A percentile compares a stretch with the other conserved stretches of the same genome.
These are phyloP conservation scores for Wickerhamomyces canadensis DNA, from an alignment of 805 yeast genomes.

Conservation along the genomic window DNA sequence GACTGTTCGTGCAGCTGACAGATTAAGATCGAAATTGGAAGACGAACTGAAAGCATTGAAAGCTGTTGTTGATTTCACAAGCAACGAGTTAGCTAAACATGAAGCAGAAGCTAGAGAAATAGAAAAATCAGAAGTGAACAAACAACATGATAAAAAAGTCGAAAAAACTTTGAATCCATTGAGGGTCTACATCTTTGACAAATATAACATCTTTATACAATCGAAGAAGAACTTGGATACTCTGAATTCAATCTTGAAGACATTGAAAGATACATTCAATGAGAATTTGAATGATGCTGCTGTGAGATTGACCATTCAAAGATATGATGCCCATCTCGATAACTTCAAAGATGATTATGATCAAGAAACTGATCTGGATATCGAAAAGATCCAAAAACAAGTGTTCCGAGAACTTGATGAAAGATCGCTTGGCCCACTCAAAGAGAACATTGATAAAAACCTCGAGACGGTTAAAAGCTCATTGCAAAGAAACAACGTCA, in stretches of 20 bases:
- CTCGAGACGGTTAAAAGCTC: conserved; percentile 5
- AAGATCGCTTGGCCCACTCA: neutral
- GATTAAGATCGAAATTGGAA: conserved; percentile 24
- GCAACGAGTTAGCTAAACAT: conserved; percentile 5
- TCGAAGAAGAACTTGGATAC: conserved; percentile 19
- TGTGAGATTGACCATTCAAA: conserved; percentile 65
- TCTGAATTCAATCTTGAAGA: conserved; percentile 35
- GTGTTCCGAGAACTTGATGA: neutral
- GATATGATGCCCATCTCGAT: conserved; percentile 23
- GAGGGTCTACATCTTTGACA: conserved; percentile 7
- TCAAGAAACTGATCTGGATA: neutral
- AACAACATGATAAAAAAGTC: conserved; percentile 6
- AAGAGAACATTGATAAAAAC: conserved; percentile 2
- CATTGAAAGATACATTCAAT: conserved; percentile 57
- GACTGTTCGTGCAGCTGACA: conserved; percentile 18
- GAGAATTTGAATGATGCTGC: conserved; percentile 84
- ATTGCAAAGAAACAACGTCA: conserved; percentile 8
- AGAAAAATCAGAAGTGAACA: conserved; percentile 3
- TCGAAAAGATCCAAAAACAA: neutral
- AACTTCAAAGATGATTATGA: conserved; percentile 6
- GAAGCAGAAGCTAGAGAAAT: conserved; percentile 1
- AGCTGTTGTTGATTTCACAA: conserved; percentile 5
- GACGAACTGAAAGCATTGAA: conserved; percentile 16
- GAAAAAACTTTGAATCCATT: conserved; percentile 18
- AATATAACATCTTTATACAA: conserved; percentile 17